Base-by-base conservation (phyloP, 2,329 filamentous ascomycete genomes). In the Talaromyces sp. region DNA sequence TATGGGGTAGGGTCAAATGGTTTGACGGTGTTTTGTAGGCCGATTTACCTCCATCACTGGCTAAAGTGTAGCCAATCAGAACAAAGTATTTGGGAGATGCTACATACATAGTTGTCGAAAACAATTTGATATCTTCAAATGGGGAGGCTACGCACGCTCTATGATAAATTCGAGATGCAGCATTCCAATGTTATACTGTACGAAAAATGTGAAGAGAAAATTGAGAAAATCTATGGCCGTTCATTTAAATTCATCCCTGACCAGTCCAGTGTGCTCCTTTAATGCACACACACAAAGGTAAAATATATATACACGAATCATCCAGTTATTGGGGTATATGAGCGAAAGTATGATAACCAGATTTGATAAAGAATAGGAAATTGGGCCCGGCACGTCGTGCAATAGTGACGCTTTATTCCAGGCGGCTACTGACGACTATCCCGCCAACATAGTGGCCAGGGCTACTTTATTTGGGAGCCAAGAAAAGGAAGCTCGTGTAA, bases 251-350 rank as follows among this genome's bases (percentile, higher is more conserved):
- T 27, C 24, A 57, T 52, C 48, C 48, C 26, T 52, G 48, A 52
- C 48, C 48, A 29, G 11, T 52, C 48, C 48, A 52, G 29, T 29
- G 48, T 52, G 48, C 27, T 27, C n/a, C 9, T 52, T 14, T 52
- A 29, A 27, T 29, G n/a, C n/a, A 29, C 24, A 29, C 11, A 29
- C 48, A 29, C 48, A 52, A 29, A 35, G 12, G 12, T 2, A 4
- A 6, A 52, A 27, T 31, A 52, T 52, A 52, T 52, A 29, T 52
- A 52, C 48, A 52, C 27, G 48, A 52, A 52, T 24, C 48, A 52
- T 52, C 48, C 11, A 52, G 48, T 52, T 52, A 52, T 52, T 52
- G 48, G 48, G 48, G 48, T 52, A 52, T 52, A 52, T 52, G 21
- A 52, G 26, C 48, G 48, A 52, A 52, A 52, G 48, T 52, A 29